Conservation (phyloP, 345 rosid species). For the Linum tenue region DNA sequence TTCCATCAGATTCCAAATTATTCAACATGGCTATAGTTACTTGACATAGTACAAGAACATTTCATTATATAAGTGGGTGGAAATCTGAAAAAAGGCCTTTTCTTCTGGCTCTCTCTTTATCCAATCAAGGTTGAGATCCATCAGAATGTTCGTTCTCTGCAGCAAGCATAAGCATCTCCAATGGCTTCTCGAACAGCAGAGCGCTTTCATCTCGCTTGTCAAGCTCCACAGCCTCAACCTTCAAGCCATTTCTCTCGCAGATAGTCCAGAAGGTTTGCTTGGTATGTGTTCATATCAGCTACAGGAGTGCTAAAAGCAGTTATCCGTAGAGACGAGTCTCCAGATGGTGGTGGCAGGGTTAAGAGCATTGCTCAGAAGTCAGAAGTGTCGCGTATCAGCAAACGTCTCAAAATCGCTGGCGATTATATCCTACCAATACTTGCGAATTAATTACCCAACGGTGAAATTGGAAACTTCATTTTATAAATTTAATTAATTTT, state of each 20-base stretch:
- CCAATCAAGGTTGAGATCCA: conserved; percentile 10
- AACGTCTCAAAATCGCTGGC: conserved; percentile 90
- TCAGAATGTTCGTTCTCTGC: conserved; percentile 57
- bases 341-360: conserved; percentile 88
- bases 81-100: too few relatives aligned
- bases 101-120: not conserved
- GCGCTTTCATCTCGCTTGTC: conserved; percentile 97
- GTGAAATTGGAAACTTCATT: too few relatives aligned
- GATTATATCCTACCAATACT: conserved; percentile 68
- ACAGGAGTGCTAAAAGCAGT: conserved; percentile 89
- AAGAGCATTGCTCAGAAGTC: conserved; percentile 87
- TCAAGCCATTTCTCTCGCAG: conserved; percentile 97
- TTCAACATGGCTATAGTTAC: not conserved
- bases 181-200: conserved; percentile 71
- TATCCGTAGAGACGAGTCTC: conserved; percentile 82
- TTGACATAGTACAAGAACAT: too few relatives aligned
- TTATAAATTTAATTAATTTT: too few relatives aligned
- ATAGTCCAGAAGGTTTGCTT: conserved; percentile 81
- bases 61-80: too few relatives aligned
- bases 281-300: conserved; percentile 51
- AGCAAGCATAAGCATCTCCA: conserved; percentile 69
- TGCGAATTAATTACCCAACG: conserved; percentile 30
- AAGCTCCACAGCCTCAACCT: conserved; percentile 85
- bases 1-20: too few relatives aligned
- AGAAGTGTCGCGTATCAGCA: conserved; percentile 36